phyloP scores from a whole-genome alignment of 331 rosid species.

The Cydonia oblonga region DNA sequence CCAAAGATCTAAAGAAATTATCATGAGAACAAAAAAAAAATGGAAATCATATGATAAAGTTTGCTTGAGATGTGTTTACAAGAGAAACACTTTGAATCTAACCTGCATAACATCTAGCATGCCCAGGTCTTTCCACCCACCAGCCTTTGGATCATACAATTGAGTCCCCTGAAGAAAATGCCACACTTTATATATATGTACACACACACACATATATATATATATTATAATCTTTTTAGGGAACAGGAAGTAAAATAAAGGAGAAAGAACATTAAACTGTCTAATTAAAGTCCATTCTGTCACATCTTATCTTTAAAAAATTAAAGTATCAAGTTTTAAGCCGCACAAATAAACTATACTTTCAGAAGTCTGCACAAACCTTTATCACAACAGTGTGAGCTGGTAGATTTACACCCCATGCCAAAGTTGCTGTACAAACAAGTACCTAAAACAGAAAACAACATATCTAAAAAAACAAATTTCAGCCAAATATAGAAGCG shows the following conservation, averaged over 20 bases:
- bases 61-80: slow-evolving; percentile 3
- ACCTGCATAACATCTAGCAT: slow-evolving; percentile 99
- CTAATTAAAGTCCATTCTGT: background rate
- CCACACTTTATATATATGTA: background rate
- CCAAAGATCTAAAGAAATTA: slow-evolving; percentile 65
- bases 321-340: background rate
- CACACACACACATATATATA: too few species aligned
- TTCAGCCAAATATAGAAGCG: background rate
- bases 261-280: background rate
- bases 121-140: slow-evolving; percentile 95
- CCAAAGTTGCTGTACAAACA: slow-evolving; percentile 96
- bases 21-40: slow-evolving; percentile 8
- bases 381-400: slow-evolving; percentile 98
- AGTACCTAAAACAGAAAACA: slow-evolving; percentile 54
- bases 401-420: slow-evolving; percentile 98
- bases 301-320: background rate
- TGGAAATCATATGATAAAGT: background rate
- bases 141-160: slow-evolving; percentile 95
- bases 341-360: background rate
- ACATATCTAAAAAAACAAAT: slow-evolving; percentile 5
- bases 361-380: slow-evolving; percentile 34
- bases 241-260: background rate
- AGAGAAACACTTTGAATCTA: slow-evolving; percentile 11
- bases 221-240: background rate
- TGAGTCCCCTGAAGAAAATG: slow-evolving; percentile 71